Percentiles rank a stretch among this genome's conserved stretches.
Evolutionary conservation across 2,329 filamentous ascomycete species (phyloP).

Genomic region (Arthrinium puccinioides): DNA sequence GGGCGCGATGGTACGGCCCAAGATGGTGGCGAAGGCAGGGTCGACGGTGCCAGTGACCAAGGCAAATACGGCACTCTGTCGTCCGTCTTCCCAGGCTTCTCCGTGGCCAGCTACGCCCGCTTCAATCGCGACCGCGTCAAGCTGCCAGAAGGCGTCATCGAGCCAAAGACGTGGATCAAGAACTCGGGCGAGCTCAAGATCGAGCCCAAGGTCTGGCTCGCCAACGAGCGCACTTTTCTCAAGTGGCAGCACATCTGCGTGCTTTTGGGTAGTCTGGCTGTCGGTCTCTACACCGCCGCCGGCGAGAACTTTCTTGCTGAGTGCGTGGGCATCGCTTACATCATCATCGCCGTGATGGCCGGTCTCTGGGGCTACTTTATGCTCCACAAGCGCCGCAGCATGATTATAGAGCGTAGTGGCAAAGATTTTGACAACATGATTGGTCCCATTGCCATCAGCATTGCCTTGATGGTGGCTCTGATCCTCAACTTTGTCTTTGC

Average conservation of each 20-base stretch:
- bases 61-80: slow-evolving; percentile 37
- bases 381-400: slow-evolving; percentile 64
- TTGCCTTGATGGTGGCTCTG: slow-evolving; percentile 70
- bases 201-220: slow-evolving; percentile 97
- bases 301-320: slow-evolving; percentile 71
- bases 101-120: slow-evolving; percentile 67
- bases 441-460: slow-evolving; percentile 77
- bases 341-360: slow-evolving; percentile 73
- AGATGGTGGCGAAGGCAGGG: slow-evolving; percentile 15
- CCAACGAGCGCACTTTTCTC: slow-evolving; percentile 95
- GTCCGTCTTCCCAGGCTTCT: slow-evolving; percentile 75
- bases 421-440: slow-evolving; percentile 88
- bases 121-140: slow-evolving; percentile 42
- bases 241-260: slow-evolving; percentile 97
- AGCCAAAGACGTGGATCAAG: slow-evolving; percentile 87
- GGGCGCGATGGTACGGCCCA: slow-evolving; percentile 14
- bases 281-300: slow-evolving; percentile 85
- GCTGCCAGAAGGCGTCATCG: slow-evolving; percentile 80
- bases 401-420: slow-evolving; percentile 81
- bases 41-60: slow-evolving; percentile 26
- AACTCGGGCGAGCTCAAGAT: slow-evolving; percentile 87
- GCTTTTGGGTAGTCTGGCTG: slow-evolving; percentile 73
- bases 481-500: slow-evolving; percentile 86
- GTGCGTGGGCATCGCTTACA: slow-evolving; percentile 75
- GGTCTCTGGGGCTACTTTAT: slow-evolving; percentile 83